phyloP scores from a whole-genome alignment of 495 filamentous ascomycete genomes.

The Penicillium verhagenii region DNA sequence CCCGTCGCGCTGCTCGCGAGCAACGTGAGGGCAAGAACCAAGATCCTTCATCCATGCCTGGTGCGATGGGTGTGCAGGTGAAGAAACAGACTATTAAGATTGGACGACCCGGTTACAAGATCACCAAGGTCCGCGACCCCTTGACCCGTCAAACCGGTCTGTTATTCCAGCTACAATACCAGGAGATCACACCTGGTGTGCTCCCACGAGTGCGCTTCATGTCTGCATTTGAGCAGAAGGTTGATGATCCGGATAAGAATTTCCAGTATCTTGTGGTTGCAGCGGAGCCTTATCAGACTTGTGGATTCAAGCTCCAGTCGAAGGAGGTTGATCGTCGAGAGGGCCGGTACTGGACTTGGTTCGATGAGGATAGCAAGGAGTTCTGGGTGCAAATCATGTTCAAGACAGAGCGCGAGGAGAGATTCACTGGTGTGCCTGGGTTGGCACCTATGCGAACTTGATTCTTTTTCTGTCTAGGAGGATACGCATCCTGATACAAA shows the following conservation, averaged over 20 bases:
- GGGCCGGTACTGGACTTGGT: conserved; percentile 88
- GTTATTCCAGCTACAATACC: conserved; percentile 93
- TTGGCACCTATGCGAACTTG: conserved; percentile 59
- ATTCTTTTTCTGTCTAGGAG: conserved; percentile 4
- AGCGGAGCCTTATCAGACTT: conserved; percentile 97
- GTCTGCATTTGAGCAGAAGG: conserved; percentile 94
- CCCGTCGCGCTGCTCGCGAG: conserved; percentile 88
- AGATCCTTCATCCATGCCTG: conserved; percentile 65
- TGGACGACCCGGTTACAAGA: conserved; percentile 94
- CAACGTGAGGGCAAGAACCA: conserved; percentile 80
- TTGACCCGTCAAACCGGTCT: conserved; percentile 86
- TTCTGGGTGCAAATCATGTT: conserved; percentile 99
- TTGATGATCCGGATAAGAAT: conserved; percentile 89
- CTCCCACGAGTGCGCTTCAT: conserved; percentile 89
- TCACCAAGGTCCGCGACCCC: conserved; percentile 91
- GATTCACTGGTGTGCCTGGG: conserved; percentile 90
- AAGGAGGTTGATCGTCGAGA: conserved; percentile 88
- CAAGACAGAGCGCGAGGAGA: conserved; percentile 96
- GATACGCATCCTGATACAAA: conserved; percentile 6
- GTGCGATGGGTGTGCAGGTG: conserved; percentile 78
- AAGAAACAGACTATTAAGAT: conserved; percentile 95
- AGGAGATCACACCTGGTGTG: conserved; percentile 77
- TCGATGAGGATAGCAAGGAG: conserved; percentile 94
- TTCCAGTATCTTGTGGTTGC: conserved; percentile 95
- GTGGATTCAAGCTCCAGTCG: conserved; percentile 93